Conservation (phyloP, 202 grass and related monocot species). For the Schoenoplectus tabernaemontani region DNA sequence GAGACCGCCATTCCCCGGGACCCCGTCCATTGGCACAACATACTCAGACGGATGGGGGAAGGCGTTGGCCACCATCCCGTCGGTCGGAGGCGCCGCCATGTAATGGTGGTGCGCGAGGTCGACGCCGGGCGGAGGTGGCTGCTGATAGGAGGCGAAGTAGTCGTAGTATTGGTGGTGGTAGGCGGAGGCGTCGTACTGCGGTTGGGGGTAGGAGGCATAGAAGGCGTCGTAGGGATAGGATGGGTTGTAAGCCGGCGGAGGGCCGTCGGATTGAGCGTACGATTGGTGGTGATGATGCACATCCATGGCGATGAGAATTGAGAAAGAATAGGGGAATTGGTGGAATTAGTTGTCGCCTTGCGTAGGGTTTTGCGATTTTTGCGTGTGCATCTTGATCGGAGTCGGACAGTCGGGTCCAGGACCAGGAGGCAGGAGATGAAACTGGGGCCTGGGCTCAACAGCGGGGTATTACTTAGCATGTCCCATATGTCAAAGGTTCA, state of each 20-base stretch:
- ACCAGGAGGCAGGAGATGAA: too few relatives aligned
- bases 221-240: not conserved
- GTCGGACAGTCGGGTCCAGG: too few relatives aligned
- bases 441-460: too few relatives aligned
- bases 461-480: too few relatives aligned
- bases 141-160: conserved; percentile 1
- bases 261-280: not conserved
- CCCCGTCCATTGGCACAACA: conserved; percentile 12
- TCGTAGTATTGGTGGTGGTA: conserved; percentile 5
- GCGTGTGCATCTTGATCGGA: not conserved
- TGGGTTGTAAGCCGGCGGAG: not conserved
- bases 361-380: conserved; percentile 6
- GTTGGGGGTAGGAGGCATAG: conserved; percentile 3
- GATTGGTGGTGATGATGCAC: not conserved
- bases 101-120: not conserved
- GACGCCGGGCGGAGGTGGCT: conserved; percentile 35
- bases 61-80: conserved; percentile 7
- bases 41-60: conserved; percentile 28
- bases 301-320: too few relatives aligned
- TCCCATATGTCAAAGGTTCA: too few relatives aligned
- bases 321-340: too few relatives aligned
- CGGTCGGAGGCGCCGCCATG: not conserved
- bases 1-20: not conserved
- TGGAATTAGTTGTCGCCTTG: not conserved
- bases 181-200: conserved; percentile 22